Evolutionary conservation across 2,329 filamentous ascomycete species (phyloP), one percentile per base, ranked within the genome.

Genomic region (Endothia cerciana): DNA sequence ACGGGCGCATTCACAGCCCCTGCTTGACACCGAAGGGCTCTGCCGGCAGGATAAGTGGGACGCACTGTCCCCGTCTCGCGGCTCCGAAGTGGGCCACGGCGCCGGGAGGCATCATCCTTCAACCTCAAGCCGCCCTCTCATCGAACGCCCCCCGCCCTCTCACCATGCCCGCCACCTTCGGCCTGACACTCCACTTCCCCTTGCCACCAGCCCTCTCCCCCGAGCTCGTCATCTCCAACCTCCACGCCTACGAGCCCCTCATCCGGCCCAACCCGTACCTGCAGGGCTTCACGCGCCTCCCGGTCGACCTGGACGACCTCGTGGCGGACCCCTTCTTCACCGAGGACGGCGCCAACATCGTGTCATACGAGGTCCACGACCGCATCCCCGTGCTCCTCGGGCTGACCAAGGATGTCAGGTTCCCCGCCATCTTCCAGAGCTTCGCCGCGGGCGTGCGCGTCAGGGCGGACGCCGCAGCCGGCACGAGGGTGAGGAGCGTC

Each of bases 391-490:
- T 82, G 69, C 72, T 76, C 36, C 72, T 81, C 30, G 65, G 65
- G n/a, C 57, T 64, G 8, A 60, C 43, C 57, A 81, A 78, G 70
- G 76, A 78, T 40, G 75, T 83, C 45, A 70, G 69, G 61, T 78
- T 83, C 65, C 77, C 78, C 4, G 79, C 78, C 67, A 75, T 80
- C 36, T 81, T 83, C 68, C 81, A 83, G 71, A 75, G 72, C 66
- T 76, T 79, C 40, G 73, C 74, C 28, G 71, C 74, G 43, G 81
- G 81, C 58, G 72, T 81, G 38, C 76, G 81, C n/a, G 77, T 77
- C 62, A 75, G 81, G 47, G 81, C 79, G 59, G 74, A 79, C 49
- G 80, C 81, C 4, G 74, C 77, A 3, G 80, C 74, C 30, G 80
- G 80, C 45, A 80, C 83, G 28, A 73, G 74, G 19, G 77, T 83